Evolutionary conservation across 768 basidiomycete genomes (phyloP).

Genomic region (Boletus subparvulus): DNA sequence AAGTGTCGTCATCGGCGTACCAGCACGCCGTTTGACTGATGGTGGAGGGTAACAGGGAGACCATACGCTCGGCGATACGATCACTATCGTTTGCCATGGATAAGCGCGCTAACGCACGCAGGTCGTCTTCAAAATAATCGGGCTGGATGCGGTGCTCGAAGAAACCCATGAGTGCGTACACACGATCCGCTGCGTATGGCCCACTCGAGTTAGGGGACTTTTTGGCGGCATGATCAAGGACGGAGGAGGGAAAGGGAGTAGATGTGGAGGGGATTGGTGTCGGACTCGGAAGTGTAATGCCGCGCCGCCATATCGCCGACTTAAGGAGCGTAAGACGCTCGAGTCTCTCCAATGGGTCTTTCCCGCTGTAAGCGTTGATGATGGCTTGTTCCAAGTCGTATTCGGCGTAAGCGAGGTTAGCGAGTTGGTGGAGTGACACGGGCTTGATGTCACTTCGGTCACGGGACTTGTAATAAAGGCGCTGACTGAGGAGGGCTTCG

Average conservation of each 20-base stretch:
- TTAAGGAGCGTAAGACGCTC: slow-evolving; percentile 18
- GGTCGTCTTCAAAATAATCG: slow-evolving; percentile 9
- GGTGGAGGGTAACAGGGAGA: slow-evolving; percentile 14
- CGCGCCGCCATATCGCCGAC: slow-evolving; percentile 19
- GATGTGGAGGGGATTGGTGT: not conserved
- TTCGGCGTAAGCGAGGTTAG: slow-evolving; percentile 16
- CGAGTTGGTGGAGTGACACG: slow-evolving; percentile 3
- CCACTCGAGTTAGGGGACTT: not conserved
- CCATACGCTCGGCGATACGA: slow-evolving; percentile 23
- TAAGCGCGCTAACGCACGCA: slow-evolving; percentile 16
- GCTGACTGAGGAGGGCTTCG: slow-evolving; percentile 11
- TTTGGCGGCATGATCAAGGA: not conserved
- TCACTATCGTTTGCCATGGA: slow-evolving; percentile 27
- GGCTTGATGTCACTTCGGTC: not conserved
- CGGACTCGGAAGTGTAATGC: not conserved
- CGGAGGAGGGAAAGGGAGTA: too few relatives aligned
- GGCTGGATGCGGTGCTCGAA: slow-evolving; percentile 23
- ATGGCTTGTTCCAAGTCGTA: slow-evolving; percentile 11
- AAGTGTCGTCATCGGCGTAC: slow-evolving; percentile 20
- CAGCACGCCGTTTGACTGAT: slow-evolving; percentile 7
- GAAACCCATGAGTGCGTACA: slow-evolving; percentile 25
- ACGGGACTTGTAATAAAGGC: slow-evolving; percentile 8
- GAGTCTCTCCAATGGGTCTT: slow-evolving; percentile 17
- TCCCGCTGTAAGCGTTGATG: slow-evolving; percentile 20
- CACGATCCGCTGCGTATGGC: slow-evolving; percentile 16